These are phyloP conservation scores for Gossypium arboreum DNA, from an alignment of 345 rosid genomes.

Conservation along the genomic window DNA sequence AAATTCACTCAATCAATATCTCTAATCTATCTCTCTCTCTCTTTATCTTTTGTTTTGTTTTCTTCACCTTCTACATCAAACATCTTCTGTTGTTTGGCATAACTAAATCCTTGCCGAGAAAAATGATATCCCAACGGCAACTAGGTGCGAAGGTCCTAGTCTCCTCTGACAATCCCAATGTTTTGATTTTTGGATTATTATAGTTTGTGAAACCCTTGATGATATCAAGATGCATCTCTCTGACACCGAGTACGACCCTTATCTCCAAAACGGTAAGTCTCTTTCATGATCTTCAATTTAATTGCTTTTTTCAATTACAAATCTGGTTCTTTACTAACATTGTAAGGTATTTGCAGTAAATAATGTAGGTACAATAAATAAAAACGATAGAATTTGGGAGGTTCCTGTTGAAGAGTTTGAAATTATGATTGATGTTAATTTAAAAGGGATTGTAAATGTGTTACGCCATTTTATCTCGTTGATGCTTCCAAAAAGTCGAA, in stretches of 20 bases:
- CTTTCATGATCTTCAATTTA: no score
- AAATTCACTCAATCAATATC: slow-evolving; percentile 20
- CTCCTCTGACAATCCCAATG: slow-evolving; percentile 28
- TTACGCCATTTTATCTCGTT: slow-evolving; percentile 83
- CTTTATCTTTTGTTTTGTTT: no score
- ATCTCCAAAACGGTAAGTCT: no score
- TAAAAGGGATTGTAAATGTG: slow-evolving; percentile 78
- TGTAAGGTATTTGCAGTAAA: slow-evolving; percentile 47
- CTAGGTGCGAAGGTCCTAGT: slow-evolving; percentile 19
- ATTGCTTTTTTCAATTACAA: no score
- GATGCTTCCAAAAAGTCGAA: slow-evolving; percentile 70
- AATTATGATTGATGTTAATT: slow-evolving; percentile 76
- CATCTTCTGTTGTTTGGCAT: neutral
- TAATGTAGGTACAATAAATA: slow-evolving; percentile 88
- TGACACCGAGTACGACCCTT: no score
- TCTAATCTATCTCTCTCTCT: neutral
- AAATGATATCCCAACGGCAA: neutral
- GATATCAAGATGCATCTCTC: no score
- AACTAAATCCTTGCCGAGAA: slow-evolving; percentile 9
- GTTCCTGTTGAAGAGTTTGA: slow-evolving; percentile 88
- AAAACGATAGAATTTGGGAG: slow-evolving; percentile 91
- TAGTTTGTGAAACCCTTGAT: slow-evolving; percentile 9
- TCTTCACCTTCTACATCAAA: neutral
- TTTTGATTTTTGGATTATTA: slow-evolving; percentile 33
- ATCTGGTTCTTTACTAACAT: slow-evolving; percentile 8